Conservation (phyloP, 768 basidiomycete species). For the Scleroderma citrinum region DNA sequence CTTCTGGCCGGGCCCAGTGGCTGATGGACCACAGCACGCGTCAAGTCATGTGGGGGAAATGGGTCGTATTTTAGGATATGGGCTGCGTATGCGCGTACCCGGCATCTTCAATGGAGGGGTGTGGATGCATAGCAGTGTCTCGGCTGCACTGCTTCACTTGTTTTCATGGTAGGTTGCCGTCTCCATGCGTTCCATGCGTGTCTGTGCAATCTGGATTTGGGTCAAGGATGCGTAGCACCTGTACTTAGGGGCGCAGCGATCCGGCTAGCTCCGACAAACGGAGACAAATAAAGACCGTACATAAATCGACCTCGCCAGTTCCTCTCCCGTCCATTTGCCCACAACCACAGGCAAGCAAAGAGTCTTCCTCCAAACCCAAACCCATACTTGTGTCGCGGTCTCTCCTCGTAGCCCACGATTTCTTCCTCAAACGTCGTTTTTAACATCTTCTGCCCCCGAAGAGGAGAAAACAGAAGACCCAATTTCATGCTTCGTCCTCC, state of each 20-base stretch:
- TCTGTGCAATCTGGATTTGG: too few species aligned
- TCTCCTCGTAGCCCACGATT: conserved; percentile 23
- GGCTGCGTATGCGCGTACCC: too few species aligned
- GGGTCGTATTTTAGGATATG: too few species aligned
- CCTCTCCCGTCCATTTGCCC: conserved; percentile 2
- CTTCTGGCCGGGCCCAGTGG: too few species aligned
- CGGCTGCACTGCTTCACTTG: too few species aligned
- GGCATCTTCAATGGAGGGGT: too few species aligned
- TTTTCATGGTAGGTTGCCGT: too few species aligned
- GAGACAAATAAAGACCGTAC: conserved; percentile 20
- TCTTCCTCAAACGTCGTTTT: conserved; percentile 15
- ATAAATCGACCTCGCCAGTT: conserved; percentile 18
- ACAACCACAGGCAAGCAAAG: not conserved
- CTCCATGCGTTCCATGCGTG: too few species aligned
- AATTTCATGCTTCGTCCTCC: conserved; percentile 89
- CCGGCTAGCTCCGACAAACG: conserved; percentile 11
- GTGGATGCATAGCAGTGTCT: too few species aligned
- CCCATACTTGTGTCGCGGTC: conserved; percentile 2
- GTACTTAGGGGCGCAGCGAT: not conserved
- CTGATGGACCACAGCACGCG: too few species aligned
- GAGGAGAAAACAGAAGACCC: conserved; percentile 29
- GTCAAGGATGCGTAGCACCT: too few species aligned
- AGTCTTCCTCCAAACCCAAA: conserved; percentile 6
- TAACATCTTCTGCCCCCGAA: conserved; percentile 27
- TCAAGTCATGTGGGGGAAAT: too few species aligned